Evolutionary conservation across 2,329 filamentous ascomycete genomes (phyloP).

Genomic region (Sporothrix globosa): DNA sequence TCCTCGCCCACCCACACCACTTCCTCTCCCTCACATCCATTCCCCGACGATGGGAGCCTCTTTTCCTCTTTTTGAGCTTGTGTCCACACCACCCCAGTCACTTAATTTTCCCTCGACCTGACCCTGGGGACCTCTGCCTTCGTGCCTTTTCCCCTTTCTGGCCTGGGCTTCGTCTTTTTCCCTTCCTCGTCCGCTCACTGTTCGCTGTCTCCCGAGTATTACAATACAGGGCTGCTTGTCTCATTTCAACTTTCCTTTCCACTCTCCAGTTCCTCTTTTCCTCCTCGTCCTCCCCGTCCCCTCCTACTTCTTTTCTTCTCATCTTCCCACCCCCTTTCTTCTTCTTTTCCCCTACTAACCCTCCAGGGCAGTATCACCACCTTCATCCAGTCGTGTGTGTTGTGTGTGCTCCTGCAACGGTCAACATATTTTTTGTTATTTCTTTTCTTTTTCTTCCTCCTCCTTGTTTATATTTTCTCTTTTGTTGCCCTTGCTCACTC

Average conservation of each 20-base stretch:
- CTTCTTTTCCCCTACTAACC: conserved; percentile 24
- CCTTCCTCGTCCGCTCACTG: conserved; percentile 1
- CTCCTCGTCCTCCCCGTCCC: background rate
- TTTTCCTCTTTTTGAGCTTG: conserved; percentile 25
- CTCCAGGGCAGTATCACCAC: conserved; percentile 32
- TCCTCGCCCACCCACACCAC: conserved; percentile 16
- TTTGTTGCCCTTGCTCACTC: background rate
- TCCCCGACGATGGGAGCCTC: conserved; percentile 14
- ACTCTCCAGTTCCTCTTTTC: conserved; percentile 22
- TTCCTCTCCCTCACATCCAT: conserved; percentile 10
- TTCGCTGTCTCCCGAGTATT: background rate
- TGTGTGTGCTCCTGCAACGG: conserved; percentile 33
- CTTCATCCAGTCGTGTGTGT: conserved; percentile 30
- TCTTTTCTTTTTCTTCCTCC: background rate
- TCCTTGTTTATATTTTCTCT: background rate
- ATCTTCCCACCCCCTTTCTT: conserved; percentile 17
- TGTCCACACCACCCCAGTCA: conserved; percentile 33
- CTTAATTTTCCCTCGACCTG: conserved; percentile 31
- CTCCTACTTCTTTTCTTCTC: conserved; percentile 18
- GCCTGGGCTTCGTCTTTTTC: conserved; percentile 12
- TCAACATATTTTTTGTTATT: background rate
- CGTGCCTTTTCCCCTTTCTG: conserved; percentile 30
- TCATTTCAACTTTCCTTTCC: background rate
- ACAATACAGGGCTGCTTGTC: too few relatives aligned
- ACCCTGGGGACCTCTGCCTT: conserved; percentile 12